Evolutionary conservation across 805 yeast species (phyloP).

Genomic region (Candida peoriensis): DNA sequence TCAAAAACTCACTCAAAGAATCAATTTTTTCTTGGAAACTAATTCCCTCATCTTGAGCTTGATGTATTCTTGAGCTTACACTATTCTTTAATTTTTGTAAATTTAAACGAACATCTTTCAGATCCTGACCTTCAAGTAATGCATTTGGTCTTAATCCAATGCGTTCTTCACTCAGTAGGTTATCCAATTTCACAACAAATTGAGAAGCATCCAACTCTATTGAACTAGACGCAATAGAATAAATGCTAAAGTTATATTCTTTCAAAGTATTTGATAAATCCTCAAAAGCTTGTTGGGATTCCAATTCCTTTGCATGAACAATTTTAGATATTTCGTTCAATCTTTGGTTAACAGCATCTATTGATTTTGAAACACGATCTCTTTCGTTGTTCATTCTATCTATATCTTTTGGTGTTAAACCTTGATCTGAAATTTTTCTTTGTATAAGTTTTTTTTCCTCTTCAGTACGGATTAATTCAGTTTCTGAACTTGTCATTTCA

Average conservation of each 20-base stretch:
- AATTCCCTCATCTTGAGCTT: conserved; percentile 51
- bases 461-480: conserved; percentile 37
- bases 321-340: conserved; percentile 42
- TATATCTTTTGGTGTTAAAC: conserved; percentile 57
- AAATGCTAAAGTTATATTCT: conserved; percentile 51
- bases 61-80: conserved; percentile 40
- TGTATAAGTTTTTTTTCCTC: conserved; percentile 38
- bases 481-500: conserved; percentile 45
- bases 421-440: conserved; percentile 43
- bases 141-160: conserved; percentile 42
- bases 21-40: conserved; percentile 56
- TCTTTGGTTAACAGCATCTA: conserved; percentile 42
- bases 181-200: conserved; percentile 38
- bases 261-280: conserved; percentile 47
- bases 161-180: conserved; percentile 36
- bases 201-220: conserved; percentile 22
- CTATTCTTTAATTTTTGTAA: conserved; percentile 41
- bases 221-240: conserved; percentile 38
- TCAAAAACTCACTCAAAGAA: conserved; percentile 46
- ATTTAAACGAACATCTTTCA: conserved; percentile 32
- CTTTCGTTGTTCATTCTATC: conserved; percentile 60
- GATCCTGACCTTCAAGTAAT: conserved; percentile 31
- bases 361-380: conserved; percentile 47
- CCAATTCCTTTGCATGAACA: conserved; percentile 44
- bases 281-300: conserved; percentile 44